Evolutionary conservation across 306 rosid genomes (phyloP).

Genomic region (Sphenostylis stenocarpa): DNA sequence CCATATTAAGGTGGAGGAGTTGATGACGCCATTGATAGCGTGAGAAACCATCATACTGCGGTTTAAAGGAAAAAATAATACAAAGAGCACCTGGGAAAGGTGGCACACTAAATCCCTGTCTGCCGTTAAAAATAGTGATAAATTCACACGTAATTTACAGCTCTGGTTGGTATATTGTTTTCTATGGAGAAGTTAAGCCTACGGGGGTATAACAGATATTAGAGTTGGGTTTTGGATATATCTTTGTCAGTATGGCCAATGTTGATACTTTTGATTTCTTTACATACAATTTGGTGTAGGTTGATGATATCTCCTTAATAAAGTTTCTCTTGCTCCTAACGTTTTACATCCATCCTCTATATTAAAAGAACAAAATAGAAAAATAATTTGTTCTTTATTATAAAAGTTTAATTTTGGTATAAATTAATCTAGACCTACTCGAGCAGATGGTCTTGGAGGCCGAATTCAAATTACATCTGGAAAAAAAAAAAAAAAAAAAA

Average conservation of each 20-base stretch:
- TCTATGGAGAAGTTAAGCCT: background rate
- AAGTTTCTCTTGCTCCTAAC: background rate
- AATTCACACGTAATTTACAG: background rate
- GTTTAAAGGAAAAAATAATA: background rate
- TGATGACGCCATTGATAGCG: conserved; percentile 50
- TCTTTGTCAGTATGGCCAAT: background rate
- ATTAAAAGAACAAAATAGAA: no score
- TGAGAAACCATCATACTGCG: conserved; percentile 42
- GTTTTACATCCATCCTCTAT: background rate
- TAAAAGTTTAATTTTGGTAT: background rate
- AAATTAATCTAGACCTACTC: conserved; percentile 29
- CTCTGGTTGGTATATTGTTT: background rate
- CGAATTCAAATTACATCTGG: conserved; percentile 29
- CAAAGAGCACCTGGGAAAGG: conserved; percentile 33
- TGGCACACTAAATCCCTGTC: conserved; percentile 33
- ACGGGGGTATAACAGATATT: background rate
- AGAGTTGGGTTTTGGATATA: conserved; percentile 20
- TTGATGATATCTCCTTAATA: background rate
- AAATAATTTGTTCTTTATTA: background rate
- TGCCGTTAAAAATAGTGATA: conserved; percentile 25
- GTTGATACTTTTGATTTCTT: conserved; percentile 8
- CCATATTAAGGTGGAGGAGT: conserved; percentile 37
- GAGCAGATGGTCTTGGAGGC: conserved; percentile 20
- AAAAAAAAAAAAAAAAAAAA: background rate
- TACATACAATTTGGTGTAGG: background rate